A percentile compares a stretch with the other conserved stretches of the same genome.
Evolutionary conservation across 1,139 yeast species (phyloP).

Genomic region (Magnusiomyces starmeri): DNA sequence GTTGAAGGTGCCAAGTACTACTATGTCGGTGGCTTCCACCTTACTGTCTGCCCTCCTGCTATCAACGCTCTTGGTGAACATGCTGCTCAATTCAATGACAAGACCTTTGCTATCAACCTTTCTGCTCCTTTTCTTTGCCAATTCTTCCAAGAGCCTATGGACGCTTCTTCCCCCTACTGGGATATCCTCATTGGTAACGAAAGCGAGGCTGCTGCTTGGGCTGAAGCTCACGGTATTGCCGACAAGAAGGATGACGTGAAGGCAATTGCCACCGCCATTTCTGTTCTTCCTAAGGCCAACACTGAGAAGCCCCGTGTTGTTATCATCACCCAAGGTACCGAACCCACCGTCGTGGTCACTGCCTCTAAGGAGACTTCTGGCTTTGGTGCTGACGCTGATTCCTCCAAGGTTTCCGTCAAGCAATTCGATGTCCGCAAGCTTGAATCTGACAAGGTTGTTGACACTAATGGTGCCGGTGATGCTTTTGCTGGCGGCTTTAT

Average conservation of each 20-base stretch:
- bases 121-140: conserved; percentile 96
- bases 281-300: conserved; percentile 72
- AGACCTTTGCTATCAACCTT: conserved; percentile 77
- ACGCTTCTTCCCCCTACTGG: conserved; percentile 73
- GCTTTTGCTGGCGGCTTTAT: conserved; percentile 98
- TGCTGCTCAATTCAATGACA: conserved; percentile 68
- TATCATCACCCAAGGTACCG: conserved; percentile 82
- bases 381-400: conserved; percentile 36
- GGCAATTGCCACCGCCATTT: conserved; percentile 76
- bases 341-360: conserved; percentile 70
- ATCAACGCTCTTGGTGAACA: conserved; percentile 84
- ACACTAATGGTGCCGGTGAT: conserved; percentile 99
- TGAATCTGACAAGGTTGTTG: conserved; percentile 60
- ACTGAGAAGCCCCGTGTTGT: conserved; percentile 68
- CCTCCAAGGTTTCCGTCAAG: conserved; percentile 43
- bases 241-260: conserved; percentile 51
- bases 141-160: conserved; percentile 89
- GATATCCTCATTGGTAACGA: conserved; percentile 93
- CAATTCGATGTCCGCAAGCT: conserved; percentile 66
- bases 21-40: conserved; percentile 97
- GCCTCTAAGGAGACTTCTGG: conserved; percentile 28
- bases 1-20: conserved; percentile 75
- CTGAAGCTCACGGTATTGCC: conserved; percentile 61
- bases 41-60: conserved; percentile 95
- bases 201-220: conserved; percentile 92